Evolutionary conservation across 1,284 basidiomycete species (phyloP).

Genomic region (Boletellus sp.): DNA sequence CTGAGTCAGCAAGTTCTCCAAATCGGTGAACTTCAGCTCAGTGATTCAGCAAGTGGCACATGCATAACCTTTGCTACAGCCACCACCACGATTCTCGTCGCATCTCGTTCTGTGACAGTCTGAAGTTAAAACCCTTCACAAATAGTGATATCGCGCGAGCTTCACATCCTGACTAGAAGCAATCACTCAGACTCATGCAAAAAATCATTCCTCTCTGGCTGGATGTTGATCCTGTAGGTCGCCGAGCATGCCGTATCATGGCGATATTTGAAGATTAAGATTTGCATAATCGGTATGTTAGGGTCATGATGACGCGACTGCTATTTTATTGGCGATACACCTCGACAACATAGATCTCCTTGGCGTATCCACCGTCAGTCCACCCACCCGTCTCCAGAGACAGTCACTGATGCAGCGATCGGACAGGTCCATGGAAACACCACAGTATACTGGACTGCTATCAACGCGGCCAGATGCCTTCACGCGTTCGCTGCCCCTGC

Average conservation of each 20-base stretch:
- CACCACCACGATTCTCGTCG: too few species aligned
- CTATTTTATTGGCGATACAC: constrained; percentile 72
- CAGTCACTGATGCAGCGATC: neutral
- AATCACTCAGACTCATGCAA: neutral
- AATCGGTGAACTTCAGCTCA: too few species aligned
- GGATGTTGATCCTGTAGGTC: constrained; percentile 53
- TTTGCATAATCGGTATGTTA: constrained; percentile 24
- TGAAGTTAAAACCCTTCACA: too few species aligned
- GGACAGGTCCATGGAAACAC: constrained; percentile 76
- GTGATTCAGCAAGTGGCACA: too few species aligned
- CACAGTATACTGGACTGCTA: constrained; percentile 54
- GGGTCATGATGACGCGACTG: constrained; percentile 86
- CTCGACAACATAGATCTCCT: constrained; percentile 60
- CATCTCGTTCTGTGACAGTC: too few species aligned
- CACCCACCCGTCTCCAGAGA: neutral
- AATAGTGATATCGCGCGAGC: too few species aligned
- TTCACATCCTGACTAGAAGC: too few species aligned
- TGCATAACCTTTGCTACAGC: too few species aligned
- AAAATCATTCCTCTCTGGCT: constrained; percentile 42
- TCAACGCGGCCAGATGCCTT: constrained; percentile 72
- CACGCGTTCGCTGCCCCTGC: constrained; percentile 62
- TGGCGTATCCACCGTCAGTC: constrained; percentile 73
- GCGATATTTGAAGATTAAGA: constrained; percentile 2
- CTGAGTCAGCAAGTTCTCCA: constrained; percentile 4
- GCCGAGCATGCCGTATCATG: neutral